phyloP scores from a whole-genome alignment of 2,329 filamentous ascomycete genomes.

The Fusarium tuaranense region DNA sequence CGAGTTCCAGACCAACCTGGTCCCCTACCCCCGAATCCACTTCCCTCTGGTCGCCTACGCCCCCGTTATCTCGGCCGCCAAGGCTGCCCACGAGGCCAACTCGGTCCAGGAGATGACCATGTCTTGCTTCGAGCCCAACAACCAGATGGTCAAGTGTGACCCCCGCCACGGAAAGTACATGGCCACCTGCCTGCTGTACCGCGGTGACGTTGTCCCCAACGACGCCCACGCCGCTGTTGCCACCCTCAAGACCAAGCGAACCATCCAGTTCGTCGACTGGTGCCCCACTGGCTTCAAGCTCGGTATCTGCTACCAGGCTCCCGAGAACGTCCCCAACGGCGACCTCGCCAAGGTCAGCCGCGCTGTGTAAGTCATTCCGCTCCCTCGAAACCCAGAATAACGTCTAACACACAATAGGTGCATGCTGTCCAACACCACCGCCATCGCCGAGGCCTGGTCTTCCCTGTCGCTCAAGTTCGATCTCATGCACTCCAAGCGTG shows the following conservation, averaged over 20 bases:
- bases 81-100: slow-evolving; percentile 98
- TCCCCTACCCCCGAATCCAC: slow-evolving; percentile 98
- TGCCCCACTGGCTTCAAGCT: slow-evolving; percentile 99
- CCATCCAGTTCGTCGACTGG: slow-evolving; percentile 99
- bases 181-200: slow-evolving; percentile 98
- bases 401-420: slow-evolving; percentile 66
- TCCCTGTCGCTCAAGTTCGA: slow-evolving; percentile 98
- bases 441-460: slow-evolving; percentile 98
- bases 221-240: slow-evolving; percentile 93
- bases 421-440: slow-evolving; percentile 99
- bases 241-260: slow-evolving; percentile 98
- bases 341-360: slow-evolving; percentile 98
- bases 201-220: slow-evolving; percentile 97
- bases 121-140: slow-evolving; percentile 99
- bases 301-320: slow-evolving; percentile 99
- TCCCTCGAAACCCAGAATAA: not conserved
- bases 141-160: slow-evolving; percentile 99
- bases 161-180: slow-evolving; percentile 99
- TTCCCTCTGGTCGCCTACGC: slow-evolving; percentile 98
- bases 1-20: slow-evolving; percentile 99
- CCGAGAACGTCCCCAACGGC: slow-evolving; percentile 94
- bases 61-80: slow-evolving; percentile 92
- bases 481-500: slow-evolving; percentile 99
- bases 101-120: slow-evolving; percentile 98
- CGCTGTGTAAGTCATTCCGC: slow-evolving; percentile 81